Conservation (phyloP, 139 green algal genomes). For the Volvox africanus region DNA sequence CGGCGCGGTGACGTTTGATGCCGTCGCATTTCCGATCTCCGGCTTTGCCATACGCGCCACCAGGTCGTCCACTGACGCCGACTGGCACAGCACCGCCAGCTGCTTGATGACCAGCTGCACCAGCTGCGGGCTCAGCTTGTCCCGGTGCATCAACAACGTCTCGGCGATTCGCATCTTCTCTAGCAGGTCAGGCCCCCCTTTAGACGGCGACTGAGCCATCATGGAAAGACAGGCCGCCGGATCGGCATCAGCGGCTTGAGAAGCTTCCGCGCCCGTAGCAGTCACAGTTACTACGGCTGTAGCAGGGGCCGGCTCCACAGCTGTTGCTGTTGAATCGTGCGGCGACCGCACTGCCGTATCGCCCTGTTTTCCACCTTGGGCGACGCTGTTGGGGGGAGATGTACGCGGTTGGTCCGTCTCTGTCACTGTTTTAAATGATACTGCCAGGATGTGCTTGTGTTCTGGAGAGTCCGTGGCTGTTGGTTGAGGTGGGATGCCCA, state of each 20-base stretch:
- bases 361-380: neutral
- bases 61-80: constrained; percentile 45
- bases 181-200: neutral
- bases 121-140: neutral
- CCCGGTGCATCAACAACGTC: constrained; percentile 15
- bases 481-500: neutral
- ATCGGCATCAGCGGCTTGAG: neutral
- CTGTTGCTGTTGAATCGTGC: too few species aligned
- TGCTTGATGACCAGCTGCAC: constrained; percentile 17
- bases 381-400: neutral
- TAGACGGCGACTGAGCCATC: constrained; percentile 3
- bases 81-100: constrained; percentile 37
- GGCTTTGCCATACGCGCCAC: neutral
- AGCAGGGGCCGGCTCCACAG: too few species aligned
- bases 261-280: too few species aligned
- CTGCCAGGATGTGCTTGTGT: neutral
- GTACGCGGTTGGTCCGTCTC: too few species aligned
- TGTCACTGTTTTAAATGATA: too few species aligned
- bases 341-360: neutral
- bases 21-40: neutral
- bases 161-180: constrained; percentile 24
- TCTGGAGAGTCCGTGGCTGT: neutral
- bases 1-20: neutral
- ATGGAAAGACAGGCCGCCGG: neutral
- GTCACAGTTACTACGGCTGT: neutral